Evolutionary conservation across 129 eudicot species (phyloP).

Genomic region (Ambrosia trifida): DNA sequence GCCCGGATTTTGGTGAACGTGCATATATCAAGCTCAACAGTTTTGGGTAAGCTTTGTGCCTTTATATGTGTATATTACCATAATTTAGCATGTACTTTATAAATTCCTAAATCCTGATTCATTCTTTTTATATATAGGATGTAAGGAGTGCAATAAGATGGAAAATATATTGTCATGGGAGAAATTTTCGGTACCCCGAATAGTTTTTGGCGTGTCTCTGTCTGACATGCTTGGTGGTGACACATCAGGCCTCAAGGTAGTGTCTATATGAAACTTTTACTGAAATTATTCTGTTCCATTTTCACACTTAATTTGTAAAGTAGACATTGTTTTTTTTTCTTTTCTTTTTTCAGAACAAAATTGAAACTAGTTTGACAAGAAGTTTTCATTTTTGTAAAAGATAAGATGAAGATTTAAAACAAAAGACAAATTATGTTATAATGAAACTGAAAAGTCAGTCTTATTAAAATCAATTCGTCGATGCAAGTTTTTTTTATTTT

Average conservation of each 20-base stretch:
- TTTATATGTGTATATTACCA: neutral
- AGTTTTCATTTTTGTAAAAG: neutral
- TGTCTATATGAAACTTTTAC: neutral
- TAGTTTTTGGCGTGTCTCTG: constrained; percentile 67
- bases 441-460: neutral
- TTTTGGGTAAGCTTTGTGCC: constrained; percentile 56
- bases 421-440: neutral
- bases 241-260: constrained; percentile 64
- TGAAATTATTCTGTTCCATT: constrained; percentile 6
- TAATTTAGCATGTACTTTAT: constrained; percentile 1
- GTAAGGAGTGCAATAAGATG: constrained; percentile 70
- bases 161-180: constrained; percentile 85
- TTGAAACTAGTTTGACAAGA: neutral
- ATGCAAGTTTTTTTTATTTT: neutral
- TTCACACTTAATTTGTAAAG: neutral
- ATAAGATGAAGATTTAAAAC: neutral
- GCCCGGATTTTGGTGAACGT: constrained; percentile 84
- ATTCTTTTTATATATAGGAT: constrained; percentile 47
- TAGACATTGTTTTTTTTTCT: neutral
- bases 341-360: neutral
- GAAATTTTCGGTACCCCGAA: constrained; percentile 70
- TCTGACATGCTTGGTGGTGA: constrained; percentile 73
- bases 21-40: constrained; percentile 54
- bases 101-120: neutral
- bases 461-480: constrained; percentile 6